Evolutionary conservation across 371 early-diverging fungal genomes (phyloP).

Genomic region (Apophysomyces variabilis): DNA sequence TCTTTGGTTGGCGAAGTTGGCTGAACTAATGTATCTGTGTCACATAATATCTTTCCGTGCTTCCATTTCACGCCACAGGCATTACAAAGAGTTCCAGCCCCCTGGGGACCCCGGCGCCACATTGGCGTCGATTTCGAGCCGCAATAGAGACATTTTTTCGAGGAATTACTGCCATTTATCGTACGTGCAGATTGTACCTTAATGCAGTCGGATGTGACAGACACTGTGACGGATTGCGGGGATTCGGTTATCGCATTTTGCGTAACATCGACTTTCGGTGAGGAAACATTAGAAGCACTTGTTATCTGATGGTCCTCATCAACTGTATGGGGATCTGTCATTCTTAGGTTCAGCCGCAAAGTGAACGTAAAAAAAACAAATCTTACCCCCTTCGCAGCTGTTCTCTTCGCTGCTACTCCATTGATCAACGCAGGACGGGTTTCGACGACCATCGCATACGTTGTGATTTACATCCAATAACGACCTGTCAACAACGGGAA

Average conservation of each 20-base stretch:
- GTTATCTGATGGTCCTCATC: neutral
- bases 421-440: neutral
- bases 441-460: neutral
- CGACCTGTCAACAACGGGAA: constrained; percentile 1
- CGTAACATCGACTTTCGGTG: neutral
- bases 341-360: neutral
- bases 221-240: constrained; percentile 11
- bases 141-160: constrained; percentile 76
- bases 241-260: constrained; percentile 1
- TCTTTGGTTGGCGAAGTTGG: constrained; percentile 3
- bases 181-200: neutral
- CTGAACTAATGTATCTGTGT: constrained; percentile 4
- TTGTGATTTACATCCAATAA: constrained; percentile 17
- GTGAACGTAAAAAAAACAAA: neutral
- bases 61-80: constrained; percentile 93
- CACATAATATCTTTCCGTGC: constrained; percentile 67
- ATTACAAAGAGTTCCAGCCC: constrained; percentile 85
- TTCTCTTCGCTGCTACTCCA: constrained; percentile 30
- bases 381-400: constrained; percentile 30
- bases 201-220: neutral
- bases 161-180: constrained; percentile 11
- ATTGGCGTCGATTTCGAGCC: constrained; percentile 83
- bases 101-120: constrained; percentile 90
- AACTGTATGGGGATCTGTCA: neutral
- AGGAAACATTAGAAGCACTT: neutral